A percentile compares a stretch with the other conserved stretches of the same genome.
Conservation (phyloP, 2,329 filamentous ascomycete genomes). For the Cladophialophora carrionii region DNA sequence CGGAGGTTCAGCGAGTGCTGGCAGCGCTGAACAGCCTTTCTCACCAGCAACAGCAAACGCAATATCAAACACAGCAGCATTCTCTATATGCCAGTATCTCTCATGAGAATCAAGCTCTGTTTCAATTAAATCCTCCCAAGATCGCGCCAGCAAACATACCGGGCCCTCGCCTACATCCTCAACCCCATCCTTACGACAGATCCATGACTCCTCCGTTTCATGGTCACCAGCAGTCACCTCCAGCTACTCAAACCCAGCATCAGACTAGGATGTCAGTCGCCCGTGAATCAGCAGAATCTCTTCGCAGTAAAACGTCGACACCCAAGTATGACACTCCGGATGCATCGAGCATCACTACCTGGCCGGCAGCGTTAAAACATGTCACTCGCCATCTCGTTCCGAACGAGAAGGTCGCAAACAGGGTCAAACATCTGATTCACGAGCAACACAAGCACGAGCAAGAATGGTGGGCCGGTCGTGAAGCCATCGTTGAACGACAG, state of each 20-base stretch:
- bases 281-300: not conserved
- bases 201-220: conserved; percentile 24
- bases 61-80: not conserved
- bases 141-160: conserved; percentile 14
- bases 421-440: conserved; percentile 62
- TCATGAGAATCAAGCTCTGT: not conserved
- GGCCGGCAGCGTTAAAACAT: conserved; percentile 56
- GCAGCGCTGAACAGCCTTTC: conserved; percentile 33
- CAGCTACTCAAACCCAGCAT: not conserved
- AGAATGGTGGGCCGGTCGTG: conserved; percentile 61
- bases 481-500: conserved; percentile 58
- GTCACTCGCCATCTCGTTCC: conserved; percentile 55
- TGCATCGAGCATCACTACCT: conserved; percentile 55
- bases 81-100: not conserved
- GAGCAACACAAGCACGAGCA: conserved; percentile 66
- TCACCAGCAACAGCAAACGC: conserved; percentile 5
- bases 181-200: conserved; percentile 12
- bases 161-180: conserved; percentile 25
- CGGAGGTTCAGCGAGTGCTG: conserved; percentile 36
- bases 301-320: conserved; percentile 25
- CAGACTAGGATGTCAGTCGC: not conserved
- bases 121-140: not conserved
- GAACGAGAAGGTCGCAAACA: conserved; percentile 50
- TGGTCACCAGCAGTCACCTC: conserved; percentile 15
- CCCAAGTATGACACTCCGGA: conserved; percentile 40